These are phyloP conservation scores for Monilinia vaccinii-corymbosi DNA, from an alignment of 2,329 filamentous ascomycete genomes.

Conservation along the genomic window DNA sequence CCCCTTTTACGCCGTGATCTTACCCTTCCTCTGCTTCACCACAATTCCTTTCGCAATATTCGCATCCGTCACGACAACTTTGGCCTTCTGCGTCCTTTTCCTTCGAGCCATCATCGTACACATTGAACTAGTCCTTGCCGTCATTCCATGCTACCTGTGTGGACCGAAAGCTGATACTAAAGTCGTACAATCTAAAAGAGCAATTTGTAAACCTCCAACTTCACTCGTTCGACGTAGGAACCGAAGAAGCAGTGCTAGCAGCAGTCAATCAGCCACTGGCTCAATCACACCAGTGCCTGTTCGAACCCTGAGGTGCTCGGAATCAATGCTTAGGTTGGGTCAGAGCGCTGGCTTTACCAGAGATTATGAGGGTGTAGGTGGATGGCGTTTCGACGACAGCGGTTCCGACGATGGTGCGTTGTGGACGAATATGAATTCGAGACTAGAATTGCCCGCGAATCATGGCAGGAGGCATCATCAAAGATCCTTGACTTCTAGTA, in stretches of 20 bases:
- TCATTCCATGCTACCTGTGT: conserved; percentile 46
- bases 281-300: conserved; percentile 20
- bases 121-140: conserved; percentile 49
- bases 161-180: conserved; percentile 10
- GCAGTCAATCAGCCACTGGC: conserved; percentile 19
- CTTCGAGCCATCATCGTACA: conserved; percentile 54
- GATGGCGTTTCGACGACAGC: conserved; percentile 41
- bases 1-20: conserved; percentile 45
- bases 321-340: conserved; percentile 32
- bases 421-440: conserved; percentile 45
- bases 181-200: not conserved
- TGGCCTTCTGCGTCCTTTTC: conserved; percentile 53
- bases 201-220: conserved; percentile 2
- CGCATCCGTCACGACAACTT: conserved; percentile 52
- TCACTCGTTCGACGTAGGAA: conserved; percentile 10
- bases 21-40: conserved; percentile 54
- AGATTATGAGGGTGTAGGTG: conserved; percentile 52
- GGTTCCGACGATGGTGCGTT: conserved; percentile 31
- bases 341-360: conserved; percentile 43
- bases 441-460: conserved; percentile 40
- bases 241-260: conserved; percentile 26
- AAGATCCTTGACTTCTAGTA: conserved; percentile 30
- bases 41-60: conserved; percentile 55
- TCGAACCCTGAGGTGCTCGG: conserved; percentile 14
- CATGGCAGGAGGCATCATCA: conserved; percentile 36